phyloP scores from a whole-genome alignment of 257 asterid genomes.

The Lycium barbarum region DNA sequence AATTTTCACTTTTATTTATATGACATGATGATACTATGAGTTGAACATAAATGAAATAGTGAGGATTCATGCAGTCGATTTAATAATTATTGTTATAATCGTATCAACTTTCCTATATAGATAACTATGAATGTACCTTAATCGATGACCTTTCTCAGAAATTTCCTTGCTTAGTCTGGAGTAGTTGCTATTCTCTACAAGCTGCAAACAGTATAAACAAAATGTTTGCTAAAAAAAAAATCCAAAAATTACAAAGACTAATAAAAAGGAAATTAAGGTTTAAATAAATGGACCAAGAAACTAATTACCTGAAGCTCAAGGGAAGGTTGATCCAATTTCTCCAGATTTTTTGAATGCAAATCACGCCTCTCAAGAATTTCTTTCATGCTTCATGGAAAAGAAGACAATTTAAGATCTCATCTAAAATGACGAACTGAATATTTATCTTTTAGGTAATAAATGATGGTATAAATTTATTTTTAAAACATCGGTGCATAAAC shows the following conservation, averaged over 20 bases:
- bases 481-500: neutral
- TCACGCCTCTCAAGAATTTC: slow-evolving; percentile 76
- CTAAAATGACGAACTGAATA: neutral
- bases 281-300: neutral
- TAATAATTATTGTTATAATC: no score
- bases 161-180: slow-evolving; percentile 71
- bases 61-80: neutral
- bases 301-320: slow-evolving; percentile 71
- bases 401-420: neutral
- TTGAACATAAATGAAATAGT: neutral
- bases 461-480: no score
- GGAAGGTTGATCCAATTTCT: slow-evolving; percentile 75
- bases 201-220: slow-evolving; percentile 47
- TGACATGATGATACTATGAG: neutral
- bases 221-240: neutral
- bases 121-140: slow-evolving; percentile 48
- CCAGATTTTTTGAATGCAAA: slow-evolving; percentile 76
- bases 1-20: neutral
- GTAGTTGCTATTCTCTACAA: slow-evolving; percentile 69
- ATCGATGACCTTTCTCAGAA: slow-evolving; percentile 65
- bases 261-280: neutral
- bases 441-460: neutral
- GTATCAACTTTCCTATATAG: neutral
- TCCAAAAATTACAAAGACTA: neutral
- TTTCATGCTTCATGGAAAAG: slow-evolving; percentile 56